Conservation (phyloP, 1,284 basidiomycete genomes). For the Moesziomyces sp. region DNA sequence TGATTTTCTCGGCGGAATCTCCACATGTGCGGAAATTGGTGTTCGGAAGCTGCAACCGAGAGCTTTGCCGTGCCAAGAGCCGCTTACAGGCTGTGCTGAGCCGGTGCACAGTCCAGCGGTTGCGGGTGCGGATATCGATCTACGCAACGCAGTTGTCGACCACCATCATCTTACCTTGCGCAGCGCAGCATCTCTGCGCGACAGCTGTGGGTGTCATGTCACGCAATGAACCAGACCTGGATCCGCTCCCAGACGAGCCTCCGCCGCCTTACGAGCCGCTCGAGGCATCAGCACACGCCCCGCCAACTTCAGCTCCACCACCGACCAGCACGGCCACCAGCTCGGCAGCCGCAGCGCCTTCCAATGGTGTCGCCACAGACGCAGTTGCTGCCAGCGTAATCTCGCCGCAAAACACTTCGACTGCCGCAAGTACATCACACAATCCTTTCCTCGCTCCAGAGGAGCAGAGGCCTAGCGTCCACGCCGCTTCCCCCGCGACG, state of each 20-base stretch:
- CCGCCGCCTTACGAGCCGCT: conserved; percentile 45
- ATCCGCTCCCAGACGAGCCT: conserved; percentile 35
- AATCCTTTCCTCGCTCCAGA: conserved; percentile 31
- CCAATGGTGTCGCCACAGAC: not conserved
- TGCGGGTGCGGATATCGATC: too few species aligned
- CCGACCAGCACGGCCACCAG: conserved; percentile 3
- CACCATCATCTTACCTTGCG: not conserved
- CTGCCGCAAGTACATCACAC: not conserved
- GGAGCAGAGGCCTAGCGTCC: conserved; percentile 6
- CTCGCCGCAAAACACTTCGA: not conserved
- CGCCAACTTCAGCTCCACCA: not conserved
- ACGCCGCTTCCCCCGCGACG: not conserved
- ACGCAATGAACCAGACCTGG: conserved; percentile 21
- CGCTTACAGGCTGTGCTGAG: not conserved
- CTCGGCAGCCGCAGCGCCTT: not conserved
- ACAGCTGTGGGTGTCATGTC: conserved; percentile 9
- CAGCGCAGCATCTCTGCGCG: not conserved
- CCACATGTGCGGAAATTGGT: not conserved
- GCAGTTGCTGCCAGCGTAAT: not conserved
- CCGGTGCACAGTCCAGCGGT: not conserved
- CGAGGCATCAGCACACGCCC: not conserved
- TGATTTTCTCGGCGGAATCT: not conserved
- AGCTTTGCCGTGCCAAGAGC: not conserved
- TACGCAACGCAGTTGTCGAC: too few species aligned
- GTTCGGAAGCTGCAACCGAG: not conserved